Percentiles rank a stretch among this genome's conserved stretches.
Conservation (phyloP, 2,329 filamentous ascomycete species). For the Paecilomyces formosus region DNA sequence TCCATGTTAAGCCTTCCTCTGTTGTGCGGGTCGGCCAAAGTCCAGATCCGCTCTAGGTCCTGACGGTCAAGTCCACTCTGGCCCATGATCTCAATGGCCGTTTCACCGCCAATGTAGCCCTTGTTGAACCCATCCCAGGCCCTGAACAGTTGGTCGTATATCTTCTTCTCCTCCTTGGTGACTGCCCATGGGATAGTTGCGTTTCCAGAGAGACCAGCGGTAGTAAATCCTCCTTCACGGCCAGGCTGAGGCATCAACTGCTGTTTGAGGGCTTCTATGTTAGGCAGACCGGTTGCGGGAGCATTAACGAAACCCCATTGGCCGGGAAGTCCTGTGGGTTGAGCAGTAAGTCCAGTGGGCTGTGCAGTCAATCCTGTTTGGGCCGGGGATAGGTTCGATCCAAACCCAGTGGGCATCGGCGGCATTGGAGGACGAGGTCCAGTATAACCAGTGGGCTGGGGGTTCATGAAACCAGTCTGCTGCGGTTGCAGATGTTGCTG, state of each 20-base stretch:
- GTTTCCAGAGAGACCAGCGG: slow-evolving; percentile 81
- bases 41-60: slow-evolving; percentile 91
- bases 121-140: slow-evolving; percentile 95
- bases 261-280: slow-evolving; percentile 84
- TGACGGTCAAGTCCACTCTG: slow-evolving; percentile 89
- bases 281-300: slow-evolving; percentile 79
- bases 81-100: slow-evolving; percentile 93
- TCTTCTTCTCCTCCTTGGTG: slow-evolving; percentile 96
- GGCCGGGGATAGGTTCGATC: slow-evolving; percentile 51
- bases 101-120: slow-evolving; percentile 83
- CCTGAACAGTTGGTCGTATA: slow-evolving; percentile 90
- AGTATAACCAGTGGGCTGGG: slow-evolving; percentile 70
- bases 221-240: slow-evolving; percentile 78
- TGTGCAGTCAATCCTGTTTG: slow-evolving; percentile 56
- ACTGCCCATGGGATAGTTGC: slow-evolving; percentile 97
- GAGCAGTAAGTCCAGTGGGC: slow-evolving; percentile 71
- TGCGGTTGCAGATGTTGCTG: slow-evolving; percentile 57
- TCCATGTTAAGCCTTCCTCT: slow-evolving; percentile 91
- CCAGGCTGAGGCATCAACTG: slow-evolving; percentile 97
- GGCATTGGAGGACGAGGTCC: slow-evolving; percentile 74
- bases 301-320: slow-evolving; percentile 99
- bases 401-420: slow-evolving; percentile 71
- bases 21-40: slow-evolving; percentile 85
- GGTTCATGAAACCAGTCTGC: slow-evolving; percentile 62
- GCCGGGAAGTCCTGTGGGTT: slow-evolving; percentile 85